A percentile compares a stretch with the other conserved stretches of the same genome.
Conservation (phyloP, 805 yeast genomes). For the Huiozyma sinensis region DNA sequence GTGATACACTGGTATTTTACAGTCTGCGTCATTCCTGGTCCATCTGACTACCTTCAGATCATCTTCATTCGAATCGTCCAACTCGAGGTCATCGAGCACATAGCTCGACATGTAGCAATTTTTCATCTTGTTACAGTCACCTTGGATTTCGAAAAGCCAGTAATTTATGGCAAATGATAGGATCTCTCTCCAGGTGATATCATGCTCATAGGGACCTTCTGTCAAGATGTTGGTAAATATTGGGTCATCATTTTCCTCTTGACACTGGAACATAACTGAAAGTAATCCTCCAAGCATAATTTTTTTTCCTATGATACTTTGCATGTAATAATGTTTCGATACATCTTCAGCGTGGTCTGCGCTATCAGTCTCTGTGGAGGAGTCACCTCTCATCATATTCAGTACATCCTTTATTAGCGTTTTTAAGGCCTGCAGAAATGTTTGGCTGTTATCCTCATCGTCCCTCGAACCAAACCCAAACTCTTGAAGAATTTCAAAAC, state of each 20-base stretch:
- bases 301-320: constrained; percentile 51
- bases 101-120: constrained; percentile 1
- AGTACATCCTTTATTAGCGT: constrained; percentile 41
- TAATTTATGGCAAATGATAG: constrained; percentile 60
- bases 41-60: constrained; percentile 18
- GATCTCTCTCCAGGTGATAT: constrained; percentile 58
- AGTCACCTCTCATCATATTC: neutral
- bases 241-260: constrained; percentile 44
- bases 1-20: constrained; percentile 60
- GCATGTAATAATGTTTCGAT: constrained; percentile 1
- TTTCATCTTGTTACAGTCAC: constrained; percentile 7
- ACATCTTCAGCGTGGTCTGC: constrained; percentile 13
- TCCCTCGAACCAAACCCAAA: constrained; percentile 16
- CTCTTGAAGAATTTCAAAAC: constrained; percentile 14
- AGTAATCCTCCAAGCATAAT: constrained; percentile 57
- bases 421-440: constrained; percentile 49
- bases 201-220: constrained; percentile 10
- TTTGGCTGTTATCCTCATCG: constrained; percentile 19
- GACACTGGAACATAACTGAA: constrained; percentile 61
- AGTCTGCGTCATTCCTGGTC: constrained; percentile 16
- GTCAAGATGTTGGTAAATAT: constrained; percentile 6
- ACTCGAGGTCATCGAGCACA: neutral
- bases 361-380: neutral
- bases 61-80: neutral
- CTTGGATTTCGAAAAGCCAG: constrained; percentile 37